These are phyloP conservation scores for Melanopsichium pennsylvanicum DNA, from an alignment of 1,284 basidiomycete species.

Conservation along the genomic window DNA sequence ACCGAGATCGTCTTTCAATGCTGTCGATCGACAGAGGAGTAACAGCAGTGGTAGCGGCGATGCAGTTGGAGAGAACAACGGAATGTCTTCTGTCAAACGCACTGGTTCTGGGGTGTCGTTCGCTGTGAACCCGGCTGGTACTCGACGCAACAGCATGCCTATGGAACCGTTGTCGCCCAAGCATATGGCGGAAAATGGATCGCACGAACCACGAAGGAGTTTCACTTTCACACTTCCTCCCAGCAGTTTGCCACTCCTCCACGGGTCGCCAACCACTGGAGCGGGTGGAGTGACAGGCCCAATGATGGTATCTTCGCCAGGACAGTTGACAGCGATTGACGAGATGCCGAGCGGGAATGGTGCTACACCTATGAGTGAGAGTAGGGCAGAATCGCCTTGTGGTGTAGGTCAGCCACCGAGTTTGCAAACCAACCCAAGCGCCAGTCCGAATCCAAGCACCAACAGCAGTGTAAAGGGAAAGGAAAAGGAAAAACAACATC, in stretches of 20 bases:
- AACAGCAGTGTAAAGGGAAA: constrained; percentile 19
- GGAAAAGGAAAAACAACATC: constrained; percentile 2
- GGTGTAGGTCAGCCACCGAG: constrained; percentile 9
- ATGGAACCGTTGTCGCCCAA: no score
- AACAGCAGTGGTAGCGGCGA: constrained; percentile 12
- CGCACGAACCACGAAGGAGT: constrained; percentile 19
- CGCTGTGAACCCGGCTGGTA: constrained; percentile 6
- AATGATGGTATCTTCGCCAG: constrained; percentile 17
- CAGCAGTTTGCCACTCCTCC: constrained; percentile 25
- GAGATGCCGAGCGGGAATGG: constrained; percentile 24
- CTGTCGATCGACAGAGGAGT: constrained; percentile 11
- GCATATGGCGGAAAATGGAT: constrained; percentile 8
- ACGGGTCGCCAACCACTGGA: no score
- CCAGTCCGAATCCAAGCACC: background rate
- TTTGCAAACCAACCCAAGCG: constrained; percentile 3
- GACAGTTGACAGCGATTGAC: constrained; percentile 39
- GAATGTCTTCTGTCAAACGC: constrained; percentile 12
- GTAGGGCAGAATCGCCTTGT: constrained; percentile 15
- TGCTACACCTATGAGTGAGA: constrained; percentile 17
- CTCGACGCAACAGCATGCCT: constrained; percentile 28
- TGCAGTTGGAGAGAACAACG: background rate
- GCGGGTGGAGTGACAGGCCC: background rate
- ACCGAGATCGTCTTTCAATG: constrained; percentile 6
- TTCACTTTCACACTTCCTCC: constrained; percentile 29
- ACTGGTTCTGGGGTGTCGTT: constrained; percentile 34